These are phyloP conservation scores for Moelleriella libera DNA, from an alignment of 2,329 filamentous ascomycete species.

Conservation along the genomic window DNA sequence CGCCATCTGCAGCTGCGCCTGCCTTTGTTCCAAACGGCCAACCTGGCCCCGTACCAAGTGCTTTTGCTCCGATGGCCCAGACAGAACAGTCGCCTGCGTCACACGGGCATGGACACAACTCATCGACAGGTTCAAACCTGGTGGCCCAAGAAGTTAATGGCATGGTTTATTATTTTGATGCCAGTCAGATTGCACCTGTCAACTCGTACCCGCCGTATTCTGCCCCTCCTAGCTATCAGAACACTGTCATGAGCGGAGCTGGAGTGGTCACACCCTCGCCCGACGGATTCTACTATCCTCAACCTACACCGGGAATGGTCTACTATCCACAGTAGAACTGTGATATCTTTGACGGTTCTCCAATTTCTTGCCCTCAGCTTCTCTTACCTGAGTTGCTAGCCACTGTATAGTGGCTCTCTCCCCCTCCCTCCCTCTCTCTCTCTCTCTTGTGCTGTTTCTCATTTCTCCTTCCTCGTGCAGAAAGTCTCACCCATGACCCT, in stretches of 20 bases:
- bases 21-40: constrained; percentile 43
- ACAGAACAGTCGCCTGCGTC: constrained; percentile 17
- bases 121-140: constrained; percentile 25
- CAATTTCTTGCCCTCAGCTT: constrained; percentile 10
- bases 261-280: constrained; percentile 64
- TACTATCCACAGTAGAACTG: constrained; percentile 45
- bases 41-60: constrained; percentile 24
- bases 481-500: too few relatives aligned
- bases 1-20: constrained; percentile 35
- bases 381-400: constrained; percentile 17
- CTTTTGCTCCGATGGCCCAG: constrained; percentile 28
- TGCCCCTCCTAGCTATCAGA: constrained; percentile 36
- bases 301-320: constrained; percentile 38
- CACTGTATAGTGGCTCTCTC: constrained; percentile 6
- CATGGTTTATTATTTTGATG: constrained; percentile 90
- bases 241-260: constrained; percentile 53
- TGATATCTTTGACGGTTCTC: constrained; percentile 8
- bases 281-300: constrained; percentile 58
- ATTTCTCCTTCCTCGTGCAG: background rate
- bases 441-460: background rate
- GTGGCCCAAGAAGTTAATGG: constrained; percentile 84
- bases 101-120: constrained; percentile 14
- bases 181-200: constrained; percentile 51
- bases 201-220: constrained; percentile 32
- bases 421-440: background rate